Evolutionary conservation across 768 basidiomycete species (phyloP), one percentile per base, ranked within the genome.

Genomic region (Tubosaeta brunneosetosa): DNA sequence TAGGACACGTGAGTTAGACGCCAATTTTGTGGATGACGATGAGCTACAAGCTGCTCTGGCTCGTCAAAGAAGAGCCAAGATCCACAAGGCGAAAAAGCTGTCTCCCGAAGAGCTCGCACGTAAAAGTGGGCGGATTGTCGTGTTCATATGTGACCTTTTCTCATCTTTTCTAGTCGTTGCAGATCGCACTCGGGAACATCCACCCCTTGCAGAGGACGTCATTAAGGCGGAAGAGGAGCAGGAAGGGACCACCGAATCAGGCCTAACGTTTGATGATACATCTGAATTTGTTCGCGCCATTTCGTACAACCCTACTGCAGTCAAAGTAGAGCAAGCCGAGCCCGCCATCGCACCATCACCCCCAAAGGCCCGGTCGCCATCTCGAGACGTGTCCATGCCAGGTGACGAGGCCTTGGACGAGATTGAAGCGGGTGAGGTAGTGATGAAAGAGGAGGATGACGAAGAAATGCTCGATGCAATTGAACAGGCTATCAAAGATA

Each of bases 11-110:
- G 83, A 93, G 66, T 77, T 92, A 48, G 84, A 94, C 66, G 77
- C 79, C 61, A 95, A 95, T 72, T 91, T 97, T 70, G 87, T 98
- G 57, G 97, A 98, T 72, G 97, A 99, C 69, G 97, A 99, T 69
- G 97, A 99, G 63, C 81, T 99, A 40, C 94, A 97, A 76, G 89
- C 90, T 38, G 91, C 90, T 26, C 77, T 98, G 53, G 86, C 95
- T 33, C 83, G 91, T 10, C 84, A 91, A 53, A 80, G 97, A 52
- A 82, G 88, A 62, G 86, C 87, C 45, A 91, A 89, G 60, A 75
- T 92, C 4, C 83, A 81, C 63, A 91, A 88, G 66, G 59, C 77
- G 19, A 86, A 89, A 65, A 91, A 88, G 61, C 49, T 86, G 13
- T 79, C 85, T 4, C 86, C 91, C 0, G 93, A 97, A 62, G 85